These are phyloP conservation scores for Lentinula sp. DNA, from an alignment of 768 basidiomycete species.

Conservation along the genomic window DNA sequence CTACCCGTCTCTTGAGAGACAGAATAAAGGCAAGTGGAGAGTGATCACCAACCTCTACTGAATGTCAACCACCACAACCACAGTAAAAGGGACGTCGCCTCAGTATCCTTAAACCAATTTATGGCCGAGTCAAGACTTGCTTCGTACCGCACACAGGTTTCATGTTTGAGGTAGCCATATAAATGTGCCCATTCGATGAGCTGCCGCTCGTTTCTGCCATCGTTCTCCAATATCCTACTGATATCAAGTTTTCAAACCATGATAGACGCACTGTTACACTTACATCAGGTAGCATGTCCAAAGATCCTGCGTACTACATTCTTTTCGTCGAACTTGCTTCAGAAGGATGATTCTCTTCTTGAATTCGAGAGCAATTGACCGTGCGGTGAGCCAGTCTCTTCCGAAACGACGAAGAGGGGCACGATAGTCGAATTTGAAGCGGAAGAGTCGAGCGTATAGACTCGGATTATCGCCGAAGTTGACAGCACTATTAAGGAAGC, in stretches of 20 bases:
- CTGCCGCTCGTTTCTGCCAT: constrained; percentile 39
- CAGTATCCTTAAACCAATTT: constrained; percentile 23
- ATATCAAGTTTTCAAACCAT: neutral
- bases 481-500: constrained; percentile 27
- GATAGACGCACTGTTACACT: constrained; percentile 5
- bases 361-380: constrained; percentile 36
- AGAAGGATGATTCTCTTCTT: constrained; percentile 34
- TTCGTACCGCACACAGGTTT: constrained; percentile 10
- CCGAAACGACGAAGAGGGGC: constrained; percentile 35
- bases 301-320: constrained; percentile 30
- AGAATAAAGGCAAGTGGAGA: constrained; percentile 4
- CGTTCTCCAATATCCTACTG: constrained; percentile 39
- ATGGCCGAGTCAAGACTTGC: constrained; percentile 3
- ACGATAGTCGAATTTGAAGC: constrained; percentile 34
- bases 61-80: constrained; percentile 46
- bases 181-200: constrained; percentile 36
- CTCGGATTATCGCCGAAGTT: constrained; percentile 27
- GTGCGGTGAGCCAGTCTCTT: constrained; percentile 27
- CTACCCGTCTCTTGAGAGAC: constrained; percentile 18
- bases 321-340: constrained; percentile 29
- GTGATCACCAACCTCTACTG: constrained; percentile 25
- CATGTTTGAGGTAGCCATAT: constrained; percentile 16
- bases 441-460: constrained; percentile 39
- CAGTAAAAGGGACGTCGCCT: constrained; percentile 30
- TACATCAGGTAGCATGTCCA: constrained; percentile 52